Base-by-base conservation (phyloP, 805 yeast species). In the Candida pini region DNA sequence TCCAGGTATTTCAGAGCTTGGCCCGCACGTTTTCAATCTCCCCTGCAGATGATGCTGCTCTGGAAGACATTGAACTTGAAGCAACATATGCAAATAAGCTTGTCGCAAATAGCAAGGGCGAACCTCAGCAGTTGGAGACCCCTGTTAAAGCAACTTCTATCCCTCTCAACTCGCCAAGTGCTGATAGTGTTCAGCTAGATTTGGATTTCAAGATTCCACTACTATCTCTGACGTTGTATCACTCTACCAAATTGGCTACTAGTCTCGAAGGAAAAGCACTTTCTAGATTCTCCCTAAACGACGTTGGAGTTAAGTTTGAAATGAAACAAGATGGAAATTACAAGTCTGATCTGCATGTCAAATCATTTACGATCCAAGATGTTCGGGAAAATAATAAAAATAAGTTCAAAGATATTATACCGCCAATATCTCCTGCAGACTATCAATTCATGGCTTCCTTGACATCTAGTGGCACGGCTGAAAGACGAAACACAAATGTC, bases 381-480 rank as follows among this genome's bases (percentile, higher is more conserved):
- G 73, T 78, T 4, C 68, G 97, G 44, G 56, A 59, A 17, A 61
- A 62, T 6, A 72, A 71, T 15, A 76, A 69, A 20, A 90, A 83
- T 61, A 76, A 75, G 46, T 90, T 86, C 60, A 71, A 82, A 0
- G 82, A 89, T 40, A 76, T 92, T 21, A 78, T 92, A 28, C 97
- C 97, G 1, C 73, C 75, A 18, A 68, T 73, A 3, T 60, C 68
- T 7, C 72, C 77, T 23, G 76, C 71, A 2, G 76, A 76, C 16
- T 66, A 82, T 46, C 97, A 92, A 52, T 79, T 92, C 41, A 64
- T 73, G 62, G 76, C 83, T 2, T 64, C 66, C 14, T 64, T 73
- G 0, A 47, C 60, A 0, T 65, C 78, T 0, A 67, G 60, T 33
- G 74, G 71, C 2, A 51, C 56, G 3, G 58, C 53, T 2, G 38